Conservation (phyloP, 768 basidiomycete species). For the Porphyrellus cyaneotinctus region DNA sequence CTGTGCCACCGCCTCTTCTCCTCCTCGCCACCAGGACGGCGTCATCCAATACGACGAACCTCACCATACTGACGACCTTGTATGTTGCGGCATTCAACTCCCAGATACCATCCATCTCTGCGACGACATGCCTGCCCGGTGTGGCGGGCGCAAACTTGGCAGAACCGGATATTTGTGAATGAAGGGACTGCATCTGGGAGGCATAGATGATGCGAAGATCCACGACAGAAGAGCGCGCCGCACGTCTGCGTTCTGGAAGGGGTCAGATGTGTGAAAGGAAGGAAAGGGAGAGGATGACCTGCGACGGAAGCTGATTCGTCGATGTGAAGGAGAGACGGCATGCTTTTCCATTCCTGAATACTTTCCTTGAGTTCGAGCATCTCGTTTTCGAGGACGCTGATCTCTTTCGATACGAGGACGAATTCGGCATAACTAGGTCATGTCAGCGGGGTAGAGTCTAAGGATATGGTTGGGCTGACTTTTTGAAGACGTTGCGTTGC, state of each 20-base stretch:
- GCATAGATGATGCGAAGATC: constrained; percentile 93
- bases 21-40: constrained; percentile 83
- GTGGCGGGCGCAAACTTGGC: constrained; percentile 92
- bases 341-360: constrained; percentile 91
- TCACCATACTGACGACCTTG: constrained; percentile 81
- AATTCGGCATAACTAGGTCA: constrained; percentile 87
- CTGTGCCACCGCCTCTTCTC: constrained; percentile 44
- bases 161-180: constrained; percentile 88
- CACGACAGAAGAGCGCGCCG: constrained; percentile 86
- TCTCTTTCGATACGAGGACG: constrained; percentile 94
- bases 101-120: constrained; percentile 77
- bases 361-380: constrained; percentile 96
- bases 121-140: constrained; percentile 86
- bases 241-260: constrained; percentile 47
- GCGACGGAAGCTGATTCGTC: constrained; percentile 72
- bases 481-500: constrained; percentile 92
- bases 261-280: constrained; percentile 21
- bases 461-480: constrained; percentile 42
- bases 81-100: constrained; percentile 94
- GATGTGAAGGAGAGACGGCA: constrained; percentile 90
- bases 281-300: constrained; percentile 31
- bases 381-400: constrained; percentile 92
- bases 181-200: constrained; percentile 89
- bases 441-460: constrained; percentile 6
- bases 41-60: constrained; percentile 90